phyloP scores from a whole-genome alignment of 2,329 filamentous ascomycete genomes.

The Pyrenochaeta sp. region DNA sequence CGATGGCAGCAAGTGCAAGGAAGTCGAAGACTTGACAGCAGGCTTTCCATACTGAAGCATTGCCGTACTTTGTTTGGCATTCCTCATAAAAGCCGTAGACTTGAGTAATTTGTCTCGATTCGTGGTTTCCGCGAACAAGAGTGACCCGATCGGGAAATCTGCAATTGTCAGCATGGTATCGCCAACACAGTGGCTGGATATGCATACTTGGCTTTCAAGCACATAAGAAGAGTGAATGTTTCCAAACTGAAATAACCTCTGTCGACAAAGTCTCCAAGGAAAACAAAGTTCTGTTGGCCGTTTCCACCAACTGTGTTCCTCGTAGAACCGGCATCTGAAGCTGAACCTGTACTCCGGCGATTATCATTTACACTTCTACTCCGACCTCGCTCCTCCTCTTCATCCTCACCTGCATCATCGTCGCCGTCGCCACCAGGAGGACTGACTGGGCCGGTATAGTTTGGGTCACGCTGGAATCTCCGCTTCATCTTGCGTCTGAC shows the following conservation, averaged over 20 bases:
- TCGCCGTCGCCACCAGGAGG: slow-evolving; percentile 60
- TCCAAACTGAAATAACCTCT: slow-evolving; percentile 77
- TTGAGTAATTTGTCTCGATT: slow-evolving; percentile 98
- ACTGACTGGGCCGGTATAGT: slow-evolving; percentile 61
- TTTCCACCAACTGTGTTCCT: slow-evolving; percentile 55
- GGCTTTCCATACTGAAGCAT: slow-evolving; percentile 99
- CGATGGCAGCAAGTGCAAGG: slow-evolving; percentile 93
- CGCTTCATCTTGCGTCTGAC: slow-evolving; percentile 82
- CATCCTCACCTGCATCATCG: slow-evolving; percentile 54
- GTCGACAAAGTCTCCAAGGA: slow-evolving; percentile 75
- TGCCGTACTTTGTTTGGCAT: slow-evolving; percentile 97
- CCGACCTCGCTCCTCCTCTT: slow-evolving; percentile 57
- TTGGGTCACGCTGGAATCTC: slow-evolving; percentile 58
- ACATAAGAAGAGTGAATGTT: slow-evolving; percentile 75
- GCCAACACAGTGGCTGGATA: background rate
- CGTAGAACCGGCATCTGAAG: slow-evolving; percentile 49
- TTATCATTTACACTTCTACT: slow-evolving; percentile 52
- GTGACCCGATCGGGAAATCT: slow-evolving; percentile 77
- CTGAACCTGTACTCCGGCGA: slow-evolving; percentile 51
- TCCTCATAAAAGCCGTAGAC: slow-evolving; percentile 99
- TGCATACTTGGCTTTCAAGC: slow-evolving; percentile 72
- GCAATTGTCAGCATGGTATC: slow-evolving; percentile 7
- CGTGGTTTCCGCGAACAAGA: slow-evolving; percentile 83
- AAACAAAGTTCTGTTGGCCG: slow-evolving; percentile 74
- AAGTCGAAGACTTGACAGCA: slow-evolving; percentile 99